Base-by-base conservation (phyloP, 148 eudicot genomes). In the Rheum nobile region DNA sequence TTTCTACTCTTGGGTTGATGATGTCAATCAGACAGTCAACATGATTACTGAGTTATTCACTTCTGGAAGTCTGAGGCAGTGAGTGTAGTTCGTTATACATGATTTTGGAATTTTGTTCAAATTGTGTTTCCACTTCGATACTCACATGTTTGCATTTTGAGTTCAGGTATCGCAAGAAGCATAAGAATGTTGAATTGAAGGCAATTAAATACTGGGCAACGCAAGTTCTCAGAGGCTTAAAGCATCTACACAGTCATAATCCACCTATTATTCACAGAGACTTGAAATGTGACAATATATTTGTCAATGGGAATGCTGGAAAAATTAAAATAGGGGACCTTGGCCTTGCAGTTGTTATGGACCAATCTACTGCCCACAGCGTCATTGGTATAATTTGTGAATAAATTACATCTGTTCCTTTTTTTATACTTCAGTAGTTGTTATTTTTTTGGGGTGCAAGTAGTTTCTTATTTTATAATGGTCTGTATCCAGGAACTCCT, bases 251-350 rank as follows among this genome's bases (percentile, higher is more conserved):
- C 63, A 75, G 83, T 79, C 92, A 87, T 31, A 77, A 52, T 50
- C 98, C 96, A 17, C 89, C 94, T 52, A 82, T 93, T 35, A 84
- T 91, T 70, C 98, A 93, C 72, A 78, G 98, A 75, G 96, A 93
- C 75, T 54, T 93, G 79, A 93, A 91, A 77, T 93, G 98, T 54
- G 94, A 89, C 79, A 93, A 93, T 76, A 76, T 93, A 41, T 90
- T 93, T 77, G 87, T 93, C 32, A 90, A 93, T 76, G 98, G 98
- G 67, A 89, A 93, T 81, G 79, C 84, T 32, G 98, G 98, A 46
- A 85, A 88, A 79, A 88, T 93, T 39, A 93, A 93, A 77, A 86
- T 93, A 70, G 98, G 98, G 31, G 98, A 93, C 76, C 84, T 93
- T 22, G 98, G 98, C 55, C 80, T 93, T 82, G 98, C 96, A 4